Evolutionary conservation across 2,329 filamentous ascomycete species (phyloP).

Genomic region (Paecilomyces fulvus): DNA sequence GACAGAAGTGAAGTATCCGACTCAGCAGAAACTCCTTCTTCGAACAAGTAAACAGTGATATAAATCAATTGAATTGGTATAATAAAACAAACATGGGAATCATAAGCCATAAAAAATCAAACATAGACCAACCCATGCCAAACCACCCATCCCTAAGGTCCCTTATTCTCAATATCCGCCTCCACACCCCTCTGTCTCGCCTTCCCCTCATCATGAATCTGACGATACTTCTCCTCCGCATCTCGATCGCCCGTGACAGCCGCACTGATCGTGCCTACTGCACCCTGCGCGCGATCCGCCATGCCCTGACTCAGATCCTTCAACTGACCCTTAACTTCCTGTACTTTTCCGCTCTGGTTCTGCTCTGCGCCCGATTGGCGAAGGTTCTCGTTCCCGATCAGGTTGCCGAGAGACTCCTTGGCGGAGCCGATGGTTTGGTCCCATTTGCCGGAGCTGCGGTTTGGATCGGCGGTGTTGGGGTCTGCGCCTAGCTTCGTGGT

Average conservation of each 20-base stretch:
- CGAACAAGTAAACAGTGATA: too few species aligned
- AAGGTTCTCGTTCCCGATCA: constrained; percentile 66
- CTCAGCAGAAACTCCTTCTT: too few species aligned
- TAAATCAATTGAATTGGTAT: too few species aligned
- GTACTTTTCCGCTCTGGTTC: constrained; percentile 68
- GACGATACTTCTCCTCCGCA: constrained; percentile 57
- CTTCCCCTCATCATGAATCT: constrained; percentile 74
- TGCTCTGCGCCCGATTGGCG: constrained; percentile 68
- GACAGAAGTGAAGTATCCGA: too few species aligned
- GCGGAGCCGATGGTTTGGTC: constrained; percentile 83
- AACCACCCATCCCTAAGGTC: not conserved
- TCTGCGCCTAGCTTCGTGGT: constrained; percentile 60
- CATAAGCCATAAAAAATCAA: too few species aligned
- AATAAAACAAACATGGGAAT: too few species aligned
- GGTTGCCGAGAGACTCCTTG: constrained; percentile 71
- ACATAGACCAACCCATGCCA: too few species aligned
- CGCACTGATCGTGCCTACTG: constrained; percentile 63
- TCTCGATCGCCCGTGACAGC: constrained; percentile 61
- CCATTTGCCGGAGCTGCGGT: constrained; percentile 66
- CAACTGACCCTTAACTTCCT: constrained; percentile 76
- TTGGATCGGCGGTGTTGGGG: constrained; percentile 61
- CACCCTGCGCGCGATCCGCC: constrained; percentile 58
- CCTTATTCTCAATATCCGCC: constrained; percentile 63
- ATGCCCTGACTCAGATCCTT: constrained; percentile 63
- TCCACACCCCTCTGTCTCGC: constrained; percentile 75